Conservation (phyloP, 192 early-diverging fungal genomes). For the Geosiphon pyriformis region DNA sequence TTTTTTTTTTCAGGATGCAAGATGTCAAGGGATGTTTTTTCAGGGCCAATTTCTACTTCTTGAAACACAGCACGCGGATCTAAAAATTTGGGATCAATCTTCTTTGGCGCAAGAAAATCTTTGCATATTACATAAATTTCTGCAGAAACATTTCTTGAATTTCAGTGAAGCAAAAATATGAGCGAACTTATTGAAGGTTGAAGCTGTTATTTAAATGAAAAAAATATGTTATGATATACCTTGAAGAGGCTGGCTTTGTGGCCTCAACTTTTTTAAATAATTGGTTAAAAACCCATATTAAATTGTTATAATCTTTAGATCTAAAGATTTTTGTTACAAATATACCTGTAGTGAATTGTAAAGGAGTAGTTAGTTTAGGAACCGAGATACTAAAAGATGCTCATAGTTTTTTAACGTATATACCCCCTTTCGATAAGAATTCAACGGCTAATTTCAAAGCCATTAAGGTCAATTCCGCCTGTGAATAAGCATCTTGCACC, state of each 20-base stretch:
- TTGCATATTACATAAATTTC: slow-evolving; percentile 99
- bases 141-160: slow-evolving; percentile 86
- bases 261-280: slow-evolving; percentile 95
- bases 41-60: slow-evolving; percentile 68
- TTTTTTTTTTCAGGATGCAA: slow-evolving; percentile 90
- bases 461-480: slow-evolving; percentile 88
- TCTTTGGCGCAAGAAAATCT: slow-evolving; percentile 88
- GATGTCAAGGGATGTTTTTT: slow-evolving; percentile 57
- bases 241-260: slow-evolving; percentile 93
- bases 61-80: slow-evolving; percentile 93
- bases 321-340: slow-evolving; percentile 99
- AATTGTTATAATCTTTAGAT: slow-evolving; percentile 98
- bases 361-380: background rate
- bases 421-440: slow-evolving; percentile 84
- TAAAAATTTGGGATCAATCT: slow-evolving; percentile 89
- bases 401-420: no score
- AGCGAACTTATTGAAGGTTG: background rate
- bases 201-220: background rate
- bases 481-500: slow-evolving; percentile 95
- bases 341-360: slow-evolving; percentile 30
- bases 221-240: background rate
- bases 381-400: no score
- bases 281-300: slow-evolving; percentile 98
- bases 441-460: slow-evolving; percentile 91
- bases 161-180: background rate